Base-by-base conservation (phyloP, 768 basidiomycete genomes). In the Xerocomus spinulosus region DNA sequence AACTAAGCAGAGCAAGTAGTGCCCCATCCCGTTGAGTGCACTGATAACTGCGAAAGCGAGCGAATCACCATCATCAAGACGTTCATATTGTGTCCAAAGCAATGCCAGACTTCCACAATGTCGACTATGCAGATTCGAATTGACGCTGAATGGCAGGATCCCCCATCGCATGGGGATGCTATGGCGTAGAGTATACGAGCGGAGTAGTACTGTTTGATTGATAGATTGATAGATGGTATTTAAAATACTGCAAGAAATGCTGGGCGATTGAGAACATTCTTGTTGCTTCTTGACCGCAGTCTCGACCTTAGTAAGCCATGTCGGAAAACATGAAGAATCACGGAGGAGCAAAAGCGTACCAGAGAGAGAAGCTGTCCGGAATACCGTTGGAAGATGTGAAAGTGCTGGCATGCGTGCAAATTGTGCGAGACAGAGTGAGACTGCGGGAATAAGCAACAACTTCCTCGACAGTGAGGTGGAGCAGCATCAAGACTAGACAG, bases 11-110 rank as follows among this genome's bases (percentile, higher is more conserved):
- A 1, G 82, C 79, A 23, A 89, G 70, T 28, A 85, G 57, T 2
- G 68, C 56, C 0, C 84, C 85, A 49, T 89, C 86, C n/a, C 68
- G 73, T 54, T 90, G 86, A 24, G 6, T 90, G 78, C 5, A 90
- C 81, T 4, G 76, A 73, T 5, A 83, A 40, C 56, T 89, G 83
- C 1, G 83, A 77, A 25, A 74, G 37, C 4, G 87, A 60, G 41
- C 77, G 78, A 17, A 85, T 54, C n/a, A 63, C 57, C 12, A 73
- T 78, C 14, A 73, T 70, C 4, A 74, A 40, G n/a, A 81, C 62
- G 21, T 60, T 64, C 7, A 77, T 26, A 90, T 70, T 9, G 80
- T 80, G 34, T 76, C 73, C 77, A 83, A 87, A 9, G 81, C 82
- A 30, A 84, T 72, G 41, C 71, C 77, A 6, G 69, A 63, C 47